Percentiles rank a stretch among this genome's conserved stretches.
Evolutionary conservation across 176 grass and related monocot genomes (phyloP).

Genomic region (Pharus latifolius): DNA sequence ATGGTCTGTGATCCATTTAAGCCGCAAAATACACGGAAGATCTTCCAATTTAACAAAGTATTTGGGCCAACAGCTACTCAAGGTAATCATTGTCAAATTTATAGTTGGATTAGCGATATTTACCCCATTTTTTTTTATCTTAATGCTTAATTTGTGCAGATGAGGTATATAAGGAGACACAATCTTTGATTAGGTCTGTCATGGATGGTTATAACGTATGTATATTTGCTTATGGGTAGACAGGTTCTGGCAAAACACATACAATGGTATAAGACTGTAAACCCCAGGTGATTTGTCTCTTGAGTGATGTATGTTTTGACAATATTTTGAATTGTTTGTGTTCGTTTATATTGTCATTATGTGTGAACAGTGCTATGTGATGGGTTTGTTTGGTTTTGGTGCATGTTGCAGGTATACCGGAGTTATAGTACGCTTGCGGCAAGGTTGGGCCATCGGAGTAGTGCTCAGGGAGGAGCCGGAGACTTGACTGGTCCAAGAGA

Average conservation of each 20-base stretch:
- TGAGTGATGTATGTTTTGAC: no score
- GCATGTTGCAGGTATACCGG: no score
- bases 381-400: no score
- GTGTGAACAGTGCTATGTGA: no score
- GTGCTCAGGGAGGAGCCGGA: no score
- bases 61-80: slow-evolving; percentile 73
- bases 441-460: no score
- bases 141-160: slow-evolving; percentile 37
- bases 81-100: slow-evolving; percentile 29
- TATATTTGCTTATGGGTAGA: slow-evolving; percentile 92
- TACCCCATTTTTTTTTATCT: neutral
- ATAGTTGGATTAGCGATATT: neutral
- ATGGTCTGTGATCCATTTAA: slow-evolving; percentile 71
- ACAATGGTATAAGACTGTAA: slow-evolving; percentile 72
- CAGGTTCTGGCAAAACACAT: slow-evolving; percentile 91
- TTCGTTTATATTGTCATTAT: no score
- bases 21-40: slow-evolving; percentile 52
- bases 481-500: no score
- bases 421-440: no score
- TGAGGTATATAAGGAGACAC: slow-evolving; percentile 76
- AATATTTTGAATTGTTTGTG: no score
- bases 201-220: slow-evolving; percentile 96
- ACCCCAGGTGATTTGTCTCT: no score
- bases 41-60: slow-evolving; percentile 82
- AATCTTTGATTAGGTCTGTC: slow-evolving; percentile 75